Evolutionary conservation across 805 yeast genomes (phyloP), one percentile per base, ranked within the genome.

Genomic region (Wickerhamomyces mucosus): DNA sequence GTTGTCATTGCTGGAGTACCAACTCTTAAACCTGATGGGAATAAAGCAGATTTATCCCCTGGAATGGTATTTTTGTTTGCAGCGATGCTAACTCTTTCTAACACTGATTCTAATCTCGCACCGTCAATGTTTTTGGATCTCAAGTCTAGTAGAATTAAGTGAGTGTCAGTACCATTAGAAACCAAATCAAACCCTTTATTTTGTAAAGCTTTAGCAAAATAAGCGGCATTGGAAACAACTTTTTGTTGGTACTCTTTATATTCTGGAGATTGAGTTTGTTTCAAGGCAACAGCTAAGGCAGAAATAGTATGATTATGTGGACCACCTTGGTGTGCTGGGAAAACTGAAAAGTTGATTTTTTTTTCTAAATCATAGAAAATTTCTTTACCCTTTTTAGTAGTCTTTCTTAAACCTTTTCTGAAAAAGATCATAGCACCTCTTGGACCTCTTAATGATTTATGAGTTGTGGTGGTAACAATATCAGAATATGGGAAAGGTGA

Each of bases 281-380:
- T 86, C 58, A 92, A 75, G 32, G 98, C 97, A 42, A 88, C 92
- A 13, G 97, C 96, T 51, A 92, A 67, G 21, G 97, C 98, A 47
- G 96, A 80, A 57, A 92, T 92, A 46, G 98, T 92, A 67, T 92
- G 98, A 72, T 92, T 92, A 67, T 92, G 97, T 51, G 98, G 98
- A 58, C 98, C 98, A 70, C 98, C 98, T 70, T 92, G 98, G 65
- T 92, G 98, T 46, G 95, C 98, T 52, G 98, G 98, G 89, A 92
- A 92, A 34, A 92, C 98, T 8, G 96, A 86, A 62, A 92, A 92
- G 72, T 92, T 92, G 65, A 92, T 88, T 58, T 84, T 84, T 61
- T 75, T 79, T 64, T 92, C 97, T 59, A 92, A 75, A 50, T 92
- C 96, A 62, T 88, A 92, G 37, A 68, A 64, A 37, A 85, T 67